phyloP scores from a whole-genome alignment of 2,329 filamentous ascomycete species.

The Trichoderma pleuroti region DNA sequence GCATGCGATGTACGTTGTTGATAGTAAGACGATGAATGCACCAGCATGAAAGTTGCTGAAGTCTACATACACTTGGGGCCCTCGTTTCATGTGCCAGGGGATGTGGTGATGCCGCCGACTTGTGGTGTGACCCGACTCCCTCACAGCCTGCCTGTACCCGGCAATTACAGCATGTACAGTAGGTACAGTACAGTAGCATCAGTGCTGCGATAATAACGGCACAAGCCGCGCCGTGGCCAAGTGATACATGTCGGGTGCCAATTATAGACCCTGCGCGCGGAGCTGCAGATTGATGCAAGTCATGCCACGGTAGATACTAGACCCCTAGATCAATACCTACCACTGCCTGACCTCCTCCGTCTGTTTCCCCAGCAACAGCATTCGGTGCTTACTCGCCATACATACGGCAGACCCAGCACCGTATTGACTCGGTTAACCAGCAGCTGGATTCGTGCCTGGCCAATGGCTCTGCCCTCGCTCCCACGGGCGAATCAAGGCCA shows the following conservation, averaged over 20 bases:
- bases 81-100: not conserved
- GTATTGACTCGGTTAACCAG: not conserved
- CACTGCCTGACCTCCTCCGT: too few relatives aligned
- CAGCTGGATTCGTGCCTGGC: not conserved
- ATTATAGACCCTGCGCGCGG: not conserved
- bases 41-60: conserved; percentile 10
- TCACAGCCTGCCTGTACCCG: not conserved
- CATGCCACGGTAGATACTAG: not conserved
- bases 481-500: conserved; percentile 1
- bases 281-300: conserved; percentile 6
- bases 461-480: not conserved
- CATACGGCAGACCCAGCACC: too few relatives aligned
- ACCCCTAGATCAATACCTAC: too few relatives aligned
- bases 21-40: conserved; percentile 35
- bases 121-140: not conserved
- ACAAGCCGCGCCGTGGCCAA: not conserved
- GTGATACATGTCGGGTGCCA: not conserved
- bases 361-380: not conserved
- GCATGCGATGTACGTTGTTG: conserved; percentile 31
- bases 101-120: not conserved
- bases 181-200: not conserved
- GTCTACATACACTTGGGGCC: not conserved
- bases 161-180: not conserved
- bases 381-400: not conserved
- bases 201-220: not conserved